Evolutionary conservation across 257 asterid genomes (phyloP).

Genomic region (Gardenia jasminoides): DNA sequence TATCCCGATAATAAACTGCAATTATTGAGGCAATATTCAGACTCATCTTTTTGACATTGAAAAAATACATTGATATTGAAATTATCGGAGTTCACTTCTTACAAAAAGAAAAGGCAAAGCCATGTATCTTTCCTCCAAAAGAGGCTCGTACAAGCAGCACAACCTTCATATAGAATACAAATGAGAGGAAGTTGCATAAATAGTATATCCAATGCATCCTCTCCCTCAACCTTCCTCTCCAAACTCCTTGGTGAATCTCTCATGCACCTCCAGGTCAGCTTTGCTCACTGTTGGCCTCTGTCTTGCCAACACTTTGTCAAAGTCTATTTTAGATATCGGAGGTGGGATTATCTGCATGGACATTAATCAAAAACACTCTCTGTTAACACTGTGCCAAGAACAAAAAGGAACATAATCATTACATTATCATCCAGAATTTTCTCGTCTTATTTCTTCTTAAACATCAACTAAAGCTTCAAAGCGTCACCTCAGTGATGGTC

Average conservation of each 20-base stretch:
- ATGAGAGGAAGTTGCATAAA: conserved; percentile 16
- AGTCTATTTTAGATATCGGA: conserved; percentile 78
- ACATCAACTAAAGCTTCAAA: background rate
- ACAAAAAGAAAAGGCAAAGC: conserved; percentile 12
- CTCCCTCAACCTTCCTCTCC: conserved; percentile 92
- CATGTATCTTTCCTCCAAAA: background rate
- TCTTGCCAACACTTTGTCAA: conserved; percentile 88
- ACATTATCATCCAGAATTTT: too few species aligned
- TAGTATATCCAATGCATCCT: background rate
- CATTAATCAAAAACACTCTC: conserved; percentile 3
- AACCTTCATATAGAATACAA: conserved; percentile 28
- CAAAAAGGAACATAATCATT: background rate
- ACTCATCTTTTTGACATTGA: conserved; percentile 23
- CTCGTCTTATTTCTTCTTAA: background rate
- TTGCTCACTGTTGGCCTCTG: conserved; percentile 96
- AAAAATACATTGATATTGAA: conserved; percentile 25
- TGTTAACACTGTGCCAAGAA: background rate
- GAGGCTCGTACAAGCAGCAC: conserved; percentile 1
- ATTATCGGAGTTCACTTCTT: conserved; percentile 9
- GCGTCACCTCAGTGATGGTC: background rate
- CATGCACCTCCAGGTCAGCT: conserved; percentile 87
- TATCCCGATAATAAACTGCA: conserved; percentile 1
- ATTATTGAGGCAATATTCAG: conserved; percentile 17
- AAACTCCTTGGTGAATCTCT: conserved; percentile 85
- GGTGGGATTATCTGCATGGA: conserved; percentile 79